Conservation (phyloP, 2,329 filamentous ascomycete genomes). For the Colletotrichum sp. region DNA sequence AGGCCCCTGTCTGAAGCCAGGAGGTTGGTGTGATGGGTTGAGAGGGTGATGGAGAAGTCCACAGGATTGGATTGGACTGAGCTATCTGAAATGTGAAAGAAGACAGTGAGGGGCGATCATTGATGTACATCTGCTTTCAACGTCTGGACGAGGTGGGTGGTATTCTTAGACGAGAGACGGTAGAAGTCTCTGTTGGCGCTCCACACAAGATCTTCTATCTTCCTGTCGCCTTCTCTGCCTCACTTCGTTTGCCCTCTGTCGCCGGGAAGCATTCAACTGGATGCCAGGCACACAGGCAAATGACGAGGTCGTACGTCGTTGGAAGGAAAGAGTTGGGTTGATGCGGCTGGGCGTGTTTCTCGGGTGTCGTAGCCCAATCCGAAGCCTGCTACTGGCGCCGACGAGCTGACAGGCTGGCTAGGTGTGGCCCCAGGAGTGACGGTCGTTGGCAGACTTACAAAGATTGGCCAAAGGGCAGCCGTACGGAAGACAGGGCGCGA, state of each 20-base stretch:
- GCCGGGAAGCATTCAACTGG: background rate
- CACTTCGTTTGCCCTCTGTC: background rate
- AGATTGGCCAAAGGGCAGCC: background rate
- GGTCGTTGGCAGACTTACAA: background rate
- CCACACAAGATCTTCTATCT: background rate
- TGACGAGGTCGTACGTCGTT: background rate
- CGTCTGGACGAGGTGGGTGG: background rate
- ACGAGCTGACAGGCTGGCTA: background rate
- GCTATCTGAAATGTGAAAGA: background rate
- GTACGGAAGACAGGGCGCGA: background rate
- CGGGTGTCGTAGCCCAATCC: background rate
- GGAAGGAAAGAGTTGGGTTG: background rate
- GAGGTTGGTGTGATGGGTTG: background rate
- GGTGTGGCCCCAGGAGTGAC: background rate
- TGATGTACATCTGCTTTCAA: background rate
- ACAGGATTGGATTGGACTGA: slow-evolving; percentile 1
- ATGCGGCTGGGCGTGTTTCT: background rate
- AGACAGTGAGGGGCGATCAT: background rate
- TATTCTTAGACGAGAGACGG: background rate
- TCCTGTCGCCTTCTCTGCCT: background rate
- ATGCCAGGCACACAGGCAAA: background rate
- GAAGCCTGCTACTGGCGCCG: background rate
- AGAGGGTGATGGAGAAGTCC: background rate
- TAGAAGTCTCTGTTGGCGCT: background rate
- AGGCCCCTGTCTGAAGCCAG: background rate